Conservation (phyloP, 352 stramenopile genomes). For the Elongisporangium anandrum region DNA sequence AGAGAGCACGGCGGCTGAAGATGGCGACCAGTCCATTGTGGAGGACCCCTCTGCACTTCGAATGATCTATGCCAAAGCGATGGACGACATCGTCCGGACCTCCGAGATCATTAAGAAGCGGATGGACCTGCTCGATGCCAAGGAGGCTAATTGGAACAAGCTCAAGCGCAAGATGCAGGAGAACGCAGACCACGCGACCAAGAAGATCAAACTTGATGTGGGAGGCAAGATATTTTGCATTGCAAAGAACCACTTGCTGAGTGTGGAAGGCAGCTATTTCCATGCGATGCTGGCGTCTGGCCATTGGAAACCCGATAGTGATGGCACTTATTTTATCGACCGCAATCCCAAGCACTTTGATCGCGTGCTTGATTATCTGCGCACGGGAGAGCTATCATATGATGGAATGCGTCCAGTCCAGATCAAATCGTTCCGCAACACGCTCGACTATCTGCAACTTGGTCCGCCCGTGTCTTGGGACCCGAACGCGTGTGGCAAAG, state of each 20-base stretch:
- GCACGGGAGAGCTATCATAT: not conserved
- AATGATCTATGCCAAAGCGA: not conserved
- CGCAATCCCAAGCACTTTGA: conserved; percentile 1
- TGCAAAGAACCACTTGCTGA: conserved; percentile 7
- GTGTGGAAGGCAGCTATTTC: conserved; percentile 13
- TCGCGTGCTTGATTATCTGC: not conserved
- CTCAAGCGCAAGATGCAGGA: not conserved
- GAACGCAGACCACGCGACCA: not conserved
- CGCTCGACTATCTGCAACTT: not conserved
- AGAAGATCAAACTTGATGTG: conserved; percentile 12
- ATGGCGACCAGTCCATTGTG: too few species aligned
- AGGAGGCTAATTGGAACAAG: not conserved
- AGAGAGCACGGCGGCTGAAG: too few species aligned
- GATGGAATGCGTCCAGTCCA: not conserved
- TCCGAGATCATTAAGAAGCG: not conserved
- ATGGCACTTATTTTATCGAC: not conserved
- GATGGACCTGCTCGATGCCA: not conserved
- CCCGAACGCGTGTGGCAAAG: not conserved
- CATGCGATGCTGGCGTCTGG: not conserved
- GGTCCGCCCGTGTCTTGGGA: too few species aligned
- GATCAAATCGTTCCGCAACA: not conserved
- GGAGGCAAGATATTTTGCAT: conserved; percentile 12
- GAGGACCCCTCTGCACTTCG: not conserved
- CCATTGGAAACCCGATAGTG: not conserved
- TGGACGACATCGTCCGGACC: not conserved